Conservation (phyloP, 2,329 filamentous ascomycete species). For the Cercospora sp. region DNA sequence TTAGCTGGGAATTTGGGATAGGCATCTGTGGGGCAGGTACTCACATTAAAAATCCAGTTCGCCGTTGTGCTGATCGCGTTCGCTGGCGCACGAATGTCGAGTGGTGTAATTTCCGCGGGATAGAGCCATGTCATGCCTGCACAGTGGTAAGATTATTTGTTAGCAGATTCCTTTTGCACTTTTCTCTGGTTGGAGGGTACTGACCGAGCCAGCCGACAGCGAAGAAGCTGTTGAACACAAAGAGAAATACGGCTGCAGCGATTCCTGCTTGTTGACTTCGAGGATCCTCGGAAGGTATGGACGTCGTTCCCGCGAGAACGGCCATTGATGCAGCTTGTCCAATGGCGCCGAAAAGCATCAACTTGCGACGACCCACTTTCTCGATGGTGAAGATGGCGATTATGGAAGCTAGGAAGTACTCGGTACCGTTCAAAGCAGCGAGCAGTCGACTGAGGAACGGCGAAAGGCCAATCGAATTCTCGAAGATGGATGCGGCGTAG, state of each 20-base stretch:
- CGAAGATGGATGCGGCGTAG: constrained; percentile 55
- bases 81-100: constrained; percentile 41
- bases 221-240: constrained; percentile 44
- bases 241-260: constrained; percentile 42
- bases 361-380: constrained; percentile 57
- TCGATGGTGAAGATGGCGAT: constrained; percentile 55
- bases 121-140: constrained; percentile 35
- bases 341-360: constrained; percentile 69
- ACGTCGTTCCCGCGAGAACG: constrained; percentile 36
- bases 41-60: constrained; percentile 40
- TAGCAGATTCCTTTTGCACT: background rate
- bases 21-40: background rate
- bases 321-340: constrained; percentile 36
- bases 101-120: constrained; percentile 33
- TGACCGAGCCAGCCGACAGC: constrained; percentile 37
- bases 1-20: background rate
- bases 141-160: too few species aligned
- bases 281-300: constrained; percentile 20
- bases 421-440: constrained; percentile 55
- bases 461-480: constrained; percentile 55
- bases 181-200: background rate
- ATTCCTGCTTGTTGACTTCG: constrained; percentile 37
- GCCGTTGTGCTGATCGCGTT: constrained; percentile 50
- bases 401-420: constrained; percentile 55
- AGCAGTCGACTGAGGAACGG: constrained; percentile 51